Percentiles rank a stretch among this genome's conserved stretches.
Evolutionary conservation across 208 protist species (phyloP).

Genomic region (Acanthamoeba lenticulata): DNA sequence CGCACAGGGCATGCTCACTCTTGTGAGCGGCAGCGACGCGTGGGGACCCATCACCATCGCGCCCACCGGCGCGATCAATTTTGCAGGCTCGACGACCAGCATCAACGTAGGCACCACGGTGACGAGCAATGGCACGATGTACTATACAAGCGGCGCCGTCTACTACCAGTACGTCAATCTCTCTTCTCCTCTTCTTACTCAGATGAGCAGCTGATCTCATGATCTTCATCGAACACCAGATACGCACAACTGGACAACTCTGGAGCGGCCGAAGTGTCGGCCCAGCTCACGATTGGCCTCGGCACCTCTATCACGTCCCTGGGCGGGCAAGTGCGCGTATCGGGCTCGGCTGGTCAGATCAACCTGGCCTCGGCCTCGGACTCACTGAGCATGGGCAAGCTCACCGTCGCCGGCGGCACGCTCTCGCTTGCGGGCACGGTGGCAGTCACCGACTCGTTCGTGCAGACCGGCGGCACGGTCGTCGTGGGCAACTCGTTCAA

Average conservation of each 20-base stretch:
- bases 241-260: no score
- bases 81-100: background rate
- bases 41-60: constrained; percentile 35
- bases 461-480: background rate
- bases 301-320: constrained; percentile 19
- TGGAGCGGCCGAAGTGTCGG: background rate
- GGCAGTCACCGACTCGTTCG: background rate
- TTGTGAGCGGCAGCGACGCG: background rate
- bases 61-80: background rate
- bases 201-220: no score
- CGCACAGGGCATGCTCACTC: background rate
- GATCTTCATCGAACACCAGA: no score
- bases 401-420: background rate
- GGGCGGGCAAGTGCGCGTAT: background rate
- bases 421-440: background rate
- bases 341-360: background rate
- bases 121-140: constrained; percentile 23
- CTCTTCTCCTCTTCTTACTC: no score
- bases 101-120: constrained; percentile 43
- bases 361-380: background rate
- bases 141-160: background rate
- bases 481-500: background rate
- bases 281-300: background rate
- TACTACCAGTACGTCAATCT: constrained; percentile 54
- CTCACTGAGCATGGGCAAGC: background rate